These are phyloP conservation scores for Parafenestella ontariensis DNA, from an alignment of 2,329 filamentous ascomycete genomes.

Conservation along the genomic window DNA sequence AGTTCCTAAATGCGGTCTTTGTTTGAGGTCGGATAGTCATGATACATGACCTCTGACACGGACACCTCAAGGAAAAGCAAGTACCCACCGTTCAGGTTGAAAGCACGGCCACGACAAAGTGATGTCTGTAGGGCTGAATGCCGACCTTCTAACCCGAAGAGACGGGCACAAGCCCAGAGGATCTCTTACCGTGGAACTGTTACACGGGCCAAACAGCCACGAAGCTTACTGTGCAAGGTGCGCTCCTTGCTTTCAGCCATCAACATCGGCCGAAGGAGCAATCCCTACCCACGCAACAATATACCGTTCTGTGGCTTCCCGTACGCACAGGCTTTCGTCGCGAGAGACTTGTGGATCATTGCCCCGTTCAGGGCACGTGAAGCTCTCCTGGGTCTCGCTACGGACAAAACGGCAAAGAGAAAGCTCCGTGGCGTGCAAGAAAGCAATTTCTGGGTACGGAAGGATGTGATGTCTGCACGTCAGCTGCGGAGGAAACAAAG, in stretches of 20 bases:
- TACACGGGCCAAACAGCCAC: slow-evolving; percentile 26
- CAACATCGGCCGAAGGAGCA: slow-evolving; percentile 9
- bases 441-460: slow-evolving; percentile 12
- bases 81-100: slow-evolving; percentile 12
- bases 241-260: slow-evolving; percentile 14
- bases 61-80: slow-evolving; percentile 8
- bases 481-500: slow-evolving; percentile 15
- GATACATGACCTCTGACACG: slow-evolving; percentile 2
- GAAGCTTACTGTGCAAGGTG: slow-evolving; percentile 21
- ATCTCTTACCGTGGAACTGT: slow-evolving; percentile 15
- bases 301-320: slow-evolving; percentile 12
- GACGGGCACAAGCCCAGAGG: slow-evolving; percentile 12
- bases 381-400: slow-evolving; percentile 1
- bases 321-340: slow-evolving; percentile 5
- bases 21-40: background rate
- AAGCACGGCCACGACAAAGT: slow-evolving; percentile 18
- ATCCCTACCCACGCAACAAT: slow-evolving; percentile 14
- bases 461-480: slow-evolving; percentile 10
- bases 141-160: slow-evolving; percentile 13
- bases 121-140: slow-evolving; percentile 15
- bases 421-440: slow-evolving; percentile 10
- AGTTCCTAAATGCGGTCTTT: background rate
- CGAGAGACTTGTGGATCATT: slow-evolving; percentile 10
- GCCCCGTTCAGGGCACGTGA: slow-evolving; percentile 3
- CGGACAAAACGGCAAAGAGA: background rate